Base-by-base conservation (phyloP, 2,329 filamentous ascomycete species). In the Neofusicoccum kwambonambiense region DNA sequence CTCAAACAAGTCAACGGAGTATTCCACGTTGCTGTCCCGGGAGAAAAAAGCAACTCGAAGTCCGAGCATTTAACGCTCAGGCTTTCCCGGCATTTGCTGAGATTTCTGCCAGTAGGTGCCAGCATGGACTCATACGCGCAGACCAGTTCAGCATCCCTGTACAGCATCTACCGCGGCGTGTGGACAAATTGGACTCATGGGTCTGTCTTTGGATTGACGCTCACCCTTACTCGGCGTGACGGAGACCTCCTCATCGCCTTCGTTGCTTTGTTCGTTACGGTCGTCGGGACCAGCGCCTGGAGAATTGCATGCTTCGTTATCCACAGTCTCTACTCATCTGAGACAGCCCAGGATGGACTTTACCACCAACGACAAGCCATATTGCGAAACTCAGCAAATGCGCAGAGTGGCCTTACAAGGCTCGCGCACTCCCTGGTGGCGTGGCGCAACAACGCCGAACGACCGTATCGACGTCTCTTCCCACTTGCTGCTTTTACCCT, bases 141-240 rank as follows among this genome's bases (percentile, higher is more conserved):
- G 27, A 31, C 27, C 27, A 7, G 27, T 31, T 31, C 27, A 31
- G 27, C 27, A 7, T 31, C 27, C 27, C 4, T 31, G 27, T 52
- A 52, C 31, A 27, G 37, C 50, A 13, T 76, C 5, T 66, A 74
- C 50, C 54, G 69, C 11, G 75, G 74, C 12, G 17, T 71, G 31
- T 77, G 75, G 75, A 75, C 68, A 0, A 72, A 77, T 58, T 76
- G 71, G 72, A 71, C 71, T 8, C 65, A 70, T 34, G 76, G 77
- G 3, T 63, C 66, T 2, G 64, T 77, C 5, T 45, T 69, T 2
- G 76, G 77, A 1, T 49, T 70, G 3, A 79, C 76, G 0, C 64
- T 77, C 15, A 78, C 77, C 0, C 66, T 77, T 0, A 70, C 65
- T 0, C 67, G 67, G 5, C 62, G 65, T 1, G 68, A 76, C 54